Base-by-base conservation (phyloP, 441 rosid genomes). In the Dalechampia spathulata region DNA sequence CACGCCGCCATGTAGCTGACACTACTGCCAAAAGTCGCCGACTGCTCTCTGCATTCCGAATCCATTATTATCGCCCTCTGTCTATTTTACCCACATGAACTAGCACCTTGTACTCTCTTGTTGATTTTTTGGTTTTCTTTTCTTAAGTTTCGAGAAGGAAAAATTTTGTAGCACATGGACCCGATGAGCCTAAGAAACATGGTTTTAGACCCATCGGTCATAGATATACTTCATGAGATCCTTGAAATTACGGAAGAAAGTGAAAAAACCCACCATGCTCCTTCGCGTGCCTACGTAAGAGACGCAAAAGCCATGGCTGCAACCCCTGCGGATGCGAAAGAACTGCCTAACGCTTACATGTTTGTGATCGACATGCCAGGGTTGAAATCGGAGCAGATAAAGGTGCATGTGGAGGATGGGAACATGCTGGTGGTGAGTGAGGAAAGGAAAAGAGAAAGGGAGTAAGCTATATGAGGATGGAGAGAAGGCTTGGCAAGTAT, bases 361-460 rank as follows among this genome's bases (percentile, higher is more conserved):
- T 82, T 81, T 67, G 73, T 84, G 7, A 66, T 87, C n/a, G 87
- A 87, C 75, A 77, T 82, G 89, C 84, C 81, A 7, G 85, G 92
- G 1, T 60, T 80, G 47, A 83, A 72, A 55, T 47, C 69, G 2
- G 70, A 61, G 0, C 72, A 76, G 51, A 72, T 83, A 32, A 83
- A 86, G 84, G 83, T 83, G 2, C 73, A 64, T 0, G 77, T 86
- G 9, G 91, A 83, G 52, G 79, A 77, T n/a, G 89, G 73, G 66
- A 77, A 72, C 26, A 67, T 52, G 0, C 39, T 86, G 57, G 79
- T 82, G 57, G 77, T 83, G 20, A 72, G 70, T 7, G 82, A 82
- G 30, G 79, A 81, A 68, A 72, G 95, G 60, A 83, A 78, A 58
- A 74, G 89, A 2, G 85, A 76, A 14, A 80, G 65, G 13, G 82